Conservation (phyloP, 345 rosid genomes). For the Populus pruinosa region DNA sequence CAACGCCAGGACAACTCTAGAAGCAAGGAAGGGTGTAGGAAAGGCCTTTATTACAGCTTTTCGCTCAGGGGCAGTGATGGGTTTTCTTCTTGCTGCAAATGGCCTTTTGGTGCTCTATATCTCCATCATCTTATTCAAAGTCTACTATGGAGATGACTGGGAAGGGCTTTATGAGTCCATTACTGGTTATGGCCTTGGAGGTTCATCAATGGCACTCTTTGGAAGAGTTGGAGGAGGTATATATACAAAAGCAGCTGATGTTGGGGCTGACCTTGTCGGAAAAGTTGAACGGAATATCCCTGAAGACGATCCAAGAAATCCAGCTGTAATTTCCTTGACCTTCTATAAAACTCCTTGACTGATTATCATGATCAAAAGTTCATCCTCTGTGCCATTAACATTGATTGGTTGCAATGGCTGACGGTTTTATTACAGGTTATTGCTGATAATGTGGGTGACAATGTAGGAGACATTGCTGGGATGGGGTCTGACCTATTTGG, state of each 20-base stretch:
- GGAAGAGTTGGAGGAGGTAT: conserved; percentile 75
- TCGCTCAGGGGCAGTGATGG: conserved; percentile 68
- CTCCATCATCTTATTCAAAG: conserved; percentile 51
- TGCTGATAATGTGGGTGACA: conserved; percentile 75
- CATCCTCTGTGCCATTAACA: neutral
- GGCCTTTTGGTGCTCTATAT: conserved; percentile 58
- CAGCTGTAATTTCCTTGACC: conserved; percentile 42
- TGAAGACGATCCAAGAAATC: conserved; percentile 67
- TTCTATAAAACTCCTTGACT: neutral
- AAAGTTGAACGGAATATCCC: conserved; percentile 64
- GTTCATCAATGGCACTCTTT: conserved; percentile 70
- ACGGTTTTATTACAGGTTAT: conserved; percentile 42
- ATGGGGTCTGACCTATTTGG: conserved; percentile 73
- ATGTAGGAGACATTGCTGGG: conserved; percentile 72
- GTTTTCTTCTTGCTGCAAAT: conserved; percentile 71
- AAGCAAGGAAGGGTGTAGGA: conserved; percentile 63
- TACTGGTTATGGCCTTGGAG: conserved; percentile 66
- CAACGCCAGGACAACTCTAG: conserved; percentile 66
- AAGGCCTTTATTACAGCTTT: conserved; percentile 63
- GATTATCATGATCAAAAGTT: neutral
- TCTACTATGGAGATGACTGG: conserved; percentile 73
- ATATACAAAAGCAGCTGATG: conserved; percentile 65
- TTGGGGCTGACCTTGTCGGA: conserved; percentile 71
- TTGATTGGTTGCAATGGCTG: neutral
- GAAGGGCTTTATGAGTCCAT: conserved; percentile 70